Evolutionary conservation across 2,329 filamentous ascomycete genomes (phyloP), one percentile per base, ranked within the genome.

Genomic region (Penicillium sp.): DNA sequence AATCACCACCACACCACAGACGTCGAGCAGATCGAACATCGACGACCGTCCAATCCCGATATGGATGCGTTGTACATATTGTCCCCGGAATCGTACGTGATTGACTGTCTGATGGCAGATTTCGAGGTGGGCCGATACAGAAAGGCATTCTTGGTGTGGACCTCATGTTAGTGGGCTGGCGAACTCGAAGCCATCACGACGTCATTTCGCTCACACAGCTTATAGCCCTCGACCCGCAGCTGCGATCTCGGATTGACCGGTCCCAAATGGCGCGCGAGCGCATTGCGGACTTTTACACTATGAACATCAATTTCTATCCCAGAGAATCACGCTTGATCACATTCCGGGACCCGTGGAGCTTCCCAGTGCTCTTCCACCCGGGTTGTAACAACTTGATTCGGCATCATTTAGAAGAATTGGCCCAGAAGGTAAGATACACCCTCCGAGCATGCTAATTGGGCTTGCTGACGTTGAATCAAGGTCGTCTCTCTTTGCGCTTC

Each of bases 41-140:
- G 86, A 68, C 86, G 94, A 71, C 87, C 89, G 48, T 82, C 84
- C 72, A 96, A 96, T 73, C 87, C 88, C 55, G 89, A 91, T 67
- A 96, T 96, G 86, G 94, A 97, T 76, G 94, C 92, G 68, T 86
- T 99, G 65, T 99, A 97, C 78, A 82, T 99, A 60, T 83, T 99
- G 57, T 89, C 93, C 0, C 90, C 94, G 9, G 85, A 90, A 68
- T 82, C 91, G 7, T 90, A 96, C 73, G 91, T 96, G 62, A 89
- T 97, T 68, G 93, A 97, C 69, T 97, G 93, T 73, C 81, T 99
- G 47, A 86, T 97, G 78, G 91, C 93, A 70, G 94, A 99, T 74
- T 89, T 97, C 61, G 91, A 96, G 70, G 86, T 88, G 67, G 84
- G 86, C 65, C 86, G 91, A 72, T 99, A 99, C 77, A 83, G 86